These are phyloP conservation scores for Arachis monticola DNA, from an alignment of 331 rosid genomes.

Conservation along the genomic window DNA sequence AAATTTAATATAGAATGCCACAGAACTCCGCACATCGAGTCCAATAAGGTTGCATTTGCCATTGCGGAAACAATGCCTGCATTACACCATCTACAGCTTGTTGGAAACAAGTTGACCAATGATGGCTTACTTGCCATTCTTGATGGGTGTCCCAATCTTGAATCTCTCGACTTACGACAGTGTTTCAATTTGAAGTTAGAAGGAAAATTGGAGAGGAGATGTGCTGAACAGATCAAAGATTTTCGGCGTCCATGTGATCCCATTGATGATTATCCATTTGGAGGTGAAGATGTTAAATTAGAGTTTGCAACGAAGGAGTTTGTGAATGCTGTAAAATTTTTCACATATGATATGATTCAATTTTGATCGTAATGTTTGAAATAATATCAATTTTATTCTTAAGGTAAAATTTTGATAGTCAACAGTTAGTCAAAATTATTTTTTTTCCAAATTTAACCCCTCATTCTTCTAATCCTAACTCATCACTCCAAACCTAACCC, in stretches of 20 bases:
- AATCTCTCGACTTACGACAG: constrained; percentile 55
- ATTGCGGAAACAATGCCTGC: constrained; percentile 53
- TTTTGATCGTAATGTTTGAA: too few relatives aligned
- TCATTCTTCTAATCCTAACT: too few relatives aligned
- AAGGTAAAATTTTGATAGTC: too few relatives aligned
- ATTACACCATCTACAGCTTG: constrained; percentile 54
- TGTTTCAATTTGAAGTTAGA: constrained; percentile 49
- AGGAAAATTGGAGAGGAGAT: constrained; percentile 48
- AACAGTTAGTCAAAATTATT: too few relatives aligned
- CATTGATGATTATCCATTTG: constrained; percentile 37
- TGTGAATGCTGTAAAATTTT: too few relatives aligned
- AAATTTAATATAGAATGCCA: constrained; percentile 41
- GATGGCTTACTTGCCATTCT: constrained; percentile 60
- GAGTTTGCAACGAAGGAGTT: too few relatives aligned
- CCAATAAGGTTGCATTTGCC: constrained; percentile 52
- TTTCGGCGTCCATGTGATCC: constrained; percentile 48
- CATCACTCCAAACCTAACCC: too few relatives aligned
- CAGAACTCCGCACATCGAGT: constrained; percentile 17
- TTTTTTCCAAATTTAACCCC: too few relatives aligned
- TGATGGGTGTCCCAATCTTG: constrained; percentile 55
- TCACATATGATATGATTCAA: too few relatives aligned
- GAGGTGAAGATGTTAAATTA: not conserved
- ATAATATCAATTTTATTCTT: too few relatives aligned
- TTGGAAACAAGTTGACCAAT: constrained; percentile 56
- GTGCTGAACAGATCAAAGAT: constrained; percentile 48